phyloP scores from a whole-genome alignment of 371 early-diverging fungal genomes.

The Dichotomocladium elegans region DNA sequence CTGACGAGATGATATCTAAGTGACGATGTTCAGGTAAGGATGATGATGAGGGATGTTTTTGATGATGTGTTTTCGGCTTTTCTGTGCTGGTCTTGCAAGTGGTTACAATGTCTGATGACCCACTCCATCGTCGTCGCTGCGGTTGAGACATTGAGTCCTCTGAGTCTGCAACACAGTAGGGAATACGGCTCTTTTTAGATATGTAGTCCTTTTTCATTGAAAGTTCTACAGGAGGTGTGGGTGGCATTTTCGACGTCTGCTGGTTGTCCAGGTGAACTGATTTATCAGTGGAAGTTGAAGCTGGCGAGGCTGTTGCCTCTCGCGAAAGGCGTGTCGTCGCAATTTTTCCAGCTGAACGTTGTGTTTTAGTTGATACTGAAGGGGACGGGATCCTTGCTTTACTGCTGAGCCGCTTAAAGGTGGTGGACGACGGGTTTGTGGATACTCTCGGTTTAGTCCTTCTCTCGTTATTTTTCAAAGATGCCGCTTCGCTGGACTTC shows the following conservation, averaged over 20 bases:
- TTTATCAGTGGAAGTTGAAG: not conserved
- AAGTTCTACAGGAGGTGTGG: slow-evolving; percentile 15
- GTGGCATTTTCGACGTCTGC: slow-evolving; percentile 14
- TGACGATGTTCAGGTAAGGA: too few species aligned
- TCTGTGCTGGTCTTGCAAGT: too few species aligned
- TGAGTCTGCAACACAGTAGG: not conserved
- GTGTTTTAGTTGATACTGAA: not conserved
- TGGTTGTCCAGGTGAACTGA: not conserved
- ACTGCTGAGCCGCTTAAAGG: not conserved
- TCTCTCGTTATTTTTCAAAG: slow-evolving; percentile 20
- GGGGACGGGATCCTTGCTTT: not conserved
- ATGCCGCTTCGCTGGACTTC: slow-evolving; percentile 10
- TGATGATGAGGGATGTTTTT: too few species aligned
- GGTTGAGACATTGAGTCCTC: too few species aligned
- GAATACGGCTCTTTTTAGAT: slow-evolving; percentile 5
- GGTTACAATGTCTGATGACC: too few species aligned
- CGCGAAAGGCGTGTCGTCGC: not conserved
- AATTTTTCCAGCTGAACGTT: not conserved
- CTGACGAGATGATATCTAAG: too few species aligned
- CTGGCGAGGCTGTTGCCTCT: not conserved
- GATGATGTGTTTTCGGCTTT: too few species aligned
- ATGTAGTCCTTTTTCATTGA: not conserved
- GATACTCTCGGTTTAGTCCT: not conserved
- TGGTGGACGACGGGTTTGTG: slow-evolving; percentile 1
- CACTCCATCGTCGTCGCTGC: too few species aligned